Percentiles rank a stretch among this genome's conserved stretches.
These are phyloP conservation scores for Salix caprea DNA, from an alignment of 345 rosid species.

Conservation along the genomic window DNA sequence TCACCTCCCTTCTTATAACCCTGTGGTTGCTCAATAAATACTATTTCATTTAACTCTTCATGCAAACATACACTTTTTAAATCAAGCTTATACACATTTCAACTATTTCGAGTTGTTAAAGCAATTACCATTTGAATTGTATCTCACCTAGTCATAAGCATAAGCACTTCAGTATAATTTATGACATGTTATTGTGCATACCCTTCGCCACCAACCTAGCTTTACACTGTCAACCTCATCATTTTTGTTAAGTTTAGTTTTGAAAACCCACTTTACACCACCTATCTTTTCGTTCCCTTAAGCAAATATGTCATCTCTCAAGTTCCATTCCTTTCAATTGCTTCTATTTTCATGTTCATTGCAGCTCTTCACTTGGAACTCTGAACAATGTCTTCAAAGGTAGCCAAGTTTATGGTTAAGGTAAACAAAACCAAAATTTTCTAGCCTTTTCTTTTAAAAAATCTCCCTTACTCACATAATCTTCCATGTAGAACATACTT, in stretches of 20 bases:
- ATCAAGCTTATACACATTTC: neutral
- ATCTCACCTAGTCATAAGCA: neutral
- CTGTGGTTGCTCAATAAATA: conserved; percentile 13
- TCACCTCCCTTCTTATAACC: neutral
- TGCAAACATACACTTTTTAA: too few species aligned
- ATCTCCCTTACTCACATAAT: too few species aligned
- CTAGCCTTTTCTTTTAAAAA: neutral
- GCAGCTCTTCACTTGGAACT: conserved; percentile 6
- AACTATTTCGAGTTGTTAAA: neutral
- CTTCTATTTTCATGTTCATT: neutral
- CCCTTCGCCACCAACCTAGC: neutral
- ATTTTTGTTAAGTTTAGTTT: conserved; percentile 11
- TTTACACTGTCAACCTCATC: neutral
- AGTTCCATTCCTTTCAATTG: conserved; percentile 4
- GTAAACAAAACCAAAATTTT: conserved; percentile 1
- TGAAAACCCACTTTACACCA: neutral
- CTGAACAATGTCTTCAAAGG: neutral
- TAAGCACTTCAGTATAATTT: neutral
- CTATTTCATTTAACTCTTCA: neutral
- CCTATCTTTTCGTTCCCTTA: neutral
- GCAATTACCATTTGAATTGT: neutral
- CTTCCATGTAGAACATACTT: too few species aligned
- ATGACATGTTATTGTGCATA: neutral
- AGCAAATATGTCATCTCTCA: neutral
- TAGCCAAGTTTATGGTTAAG: neutral